A percentile compares a stretch with the other conserved stretches of the same genome.
phyloP scores from a whole-genome alignment of 2,329 filamentous ascomycete species.

The Xylogone sp. region DNA sequence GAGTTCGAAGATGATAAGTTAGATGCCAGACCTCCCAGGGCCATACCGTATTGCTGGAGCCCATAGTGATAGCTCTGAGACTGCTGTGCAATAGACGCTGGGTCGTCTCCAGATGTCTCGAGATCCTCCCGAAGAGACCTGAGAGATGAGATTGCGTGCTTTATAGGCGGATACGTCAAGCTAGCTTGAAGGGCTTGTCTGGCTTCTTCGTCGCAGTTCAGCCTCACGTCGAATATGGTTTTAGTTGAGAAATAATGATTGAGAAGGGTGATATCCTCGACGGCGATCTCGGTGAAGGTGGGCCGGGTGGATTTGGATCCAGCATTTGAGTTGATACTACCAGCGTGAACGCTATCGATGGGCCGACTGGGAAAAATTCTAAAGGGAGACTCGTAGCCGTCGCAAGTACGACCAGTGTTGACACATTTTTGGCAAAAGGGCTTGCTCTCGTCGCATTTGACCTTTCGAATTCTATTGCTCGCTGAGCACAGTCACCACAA shows the following conservation, averaged over 20 bases:
- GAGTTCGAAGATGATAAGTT: slow-evolving; percentile 31
- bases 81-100: slow-evolving; percentile 24
- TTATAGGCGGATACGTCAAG: slow-evolving; percentile 31
- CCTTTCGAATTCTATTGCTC: slow-evolving; percentile 43
- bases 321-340: slow-evolving; percentile 16
- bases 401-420: slow-evolving; percentile 37
- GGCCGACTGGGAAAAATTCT: slow-evolving; percentile 21
- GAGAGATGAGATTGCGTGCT: slow-evolving; percentile 37
- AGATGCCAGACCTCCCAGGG: slow-evolving; percentile 35
- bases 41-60: slow-evolving; percentile 38
- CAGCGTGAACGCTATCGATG: slow-evolving; percentile 13
- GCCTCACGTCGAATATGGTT: slow-evolving; percentile 34
- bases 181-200: slow-evolving; percentile 35
- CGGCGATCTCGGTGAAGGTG: slow-evolving; percentile 17
- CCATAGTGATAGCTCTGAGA: slow-evolving; percentile 32
- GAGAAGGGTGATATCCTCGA: slow-evolving; percentile 31
- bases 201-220: slow-evolving; percentile 36
- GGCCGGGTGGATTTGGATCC: slow-evolving; percentile 15
- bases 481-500: slow-evolving; percentile 15
- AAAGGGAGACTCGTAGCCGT: slow-evolving; percentile 39
- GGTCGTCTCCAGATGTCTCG: slow-evolving; percentile 27
- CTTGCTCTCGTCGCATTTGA: slow-evolving; percentile 23
- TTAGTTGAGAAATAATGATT: slow-evolving; percentile 39
- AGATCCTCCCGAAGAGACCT: slow-evolving; percentile 35
- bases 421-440: slow-evolving; percentile 25